Evolutionary conservation across 2,329 filamentous ascomycete species (phyloP).

Genomic region (Raffaelea arxii): DNA sequence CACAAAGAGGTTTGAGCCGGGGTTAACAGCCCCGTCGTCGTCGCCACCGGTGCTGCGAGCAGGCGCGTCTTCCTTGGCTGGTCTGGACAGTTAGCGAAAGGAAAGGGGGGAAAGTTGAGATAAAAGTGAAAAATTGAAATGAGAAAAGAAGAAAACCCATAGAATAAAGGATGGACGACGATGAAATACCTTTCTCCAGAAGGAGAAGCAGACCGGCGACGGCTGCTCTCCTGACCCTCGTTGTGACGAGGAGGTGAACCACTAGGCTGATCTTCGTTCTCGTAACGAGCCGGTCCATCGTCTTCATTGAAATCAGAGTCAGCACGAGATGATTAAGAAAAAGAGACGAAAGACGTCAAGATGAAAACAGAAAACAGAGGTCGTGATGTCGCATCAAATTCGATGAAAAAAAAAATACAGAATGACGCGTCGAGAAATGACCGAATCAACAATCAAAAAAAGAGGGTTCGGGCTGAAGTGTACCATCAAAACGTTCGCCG

Average conservation of each 20-base stretch:
- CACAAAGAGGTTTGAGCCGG: slow-evolving; percentile 96
- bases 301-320: too few species aligned
- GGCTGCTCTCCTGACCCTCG: slow-evolving; percentile 44
- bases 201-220: slow-evolving; percentile 54
- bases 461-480: slow-evolving; percentile 14
- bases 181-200: slow-evolving; percentile 39
- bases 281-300: slow-evolving; percentile 55
- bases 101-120: slow-evolving; percentile 20
- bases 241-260: slow-evolving; percentile 58
- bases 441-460: slow-evolving; percentile 5
- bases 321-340: too few species aligned
- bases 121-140: neutral
- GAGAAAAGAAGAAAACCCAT: neutral
- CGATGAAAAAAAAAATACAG: too few species aligned
- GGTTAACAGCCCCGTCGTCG: slow-evolving; percentile 77
- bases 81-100: slow-evolving; percentile 13
- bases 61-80: slow-evolving; percentile 38
- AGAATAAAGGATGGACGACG: neutral
- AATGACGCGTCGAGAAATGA: slow-evolving; percentile 4
- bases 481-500: slow-evolving; percentile 58
- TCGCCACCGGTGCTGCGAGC: slow-evolving; percentile 34
- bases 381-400: too few species aligned
- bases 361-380: too few species aligned
- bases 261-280: slow-evolving; percentile 52
- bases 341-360: too few species aligned